phyloP scores from a whole-genome alignment of 2,329 filamentous ascomycete species.

The Erysiphe neolycopersici region DNA sequence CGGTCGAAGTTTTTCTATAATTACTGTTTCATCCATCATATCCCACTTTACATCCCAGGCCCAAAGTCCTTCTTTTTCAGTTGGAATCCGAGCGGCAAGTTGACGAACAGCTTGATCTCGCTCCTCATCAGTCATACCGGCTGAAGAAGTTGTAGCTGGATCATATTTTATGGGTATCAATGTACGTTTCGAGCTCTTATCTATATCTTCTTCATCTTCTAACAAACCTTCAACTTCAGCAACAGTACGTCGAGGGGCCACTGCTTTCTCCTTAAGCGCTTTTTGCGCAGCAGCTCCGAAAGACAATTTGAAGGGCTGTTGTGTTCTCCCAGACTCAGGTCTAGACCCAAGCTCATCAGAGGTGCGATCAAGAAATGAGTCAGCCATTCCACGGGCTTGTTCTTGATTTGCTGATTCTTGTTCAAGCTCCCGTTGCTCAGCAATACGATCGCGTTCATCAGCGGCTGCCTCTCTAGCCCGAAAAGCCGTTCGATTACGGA shows the following conservation, averaged over 20 bases:
- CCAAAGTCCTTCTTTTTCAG: slow-evolving; percentile 67
- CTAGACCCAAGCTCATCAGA: slow-evolving; percentile 44
- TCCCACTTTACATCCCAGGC: slow-evolving; percentile 87
- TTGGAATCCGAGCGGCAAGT: slow-evolving; percentile 72
- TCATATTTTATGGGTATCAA: slow-evolving; percentile 68
- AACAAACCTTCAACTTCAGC: slow-evolving; percentile 84
- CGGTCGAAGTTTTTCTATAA: slow-evolving; percentile 66
- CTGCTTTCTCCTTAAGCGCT: slow-evolving; percentile 26
- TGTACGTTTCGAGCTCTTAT: slow-evolving; percentile 39
- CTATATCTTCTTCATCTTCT: slow-evolving; percentile 78
- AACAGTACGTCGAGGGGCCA: slow-evolving; percentile 45
- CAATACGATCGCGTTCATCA: slow-evolving; percentile 59
- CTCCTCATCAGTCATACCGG: slow-evolving; percentile 62
- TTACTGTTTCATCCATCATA: slow-evolving; percentile 53
- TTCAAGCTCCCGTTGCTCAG: slow-evolving; percentile 49
- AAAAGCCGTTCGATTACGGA: slow-evolving; percentile 50
- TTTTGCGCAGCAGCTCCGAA: slow-evolving; percentile 71
- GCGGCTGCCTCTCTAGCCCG: slow-evolving; percentile 45
- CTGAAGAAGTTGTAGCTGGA: slow-evolving; percentile 31
- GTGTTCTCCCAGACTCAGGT: slow-evolving; percentile 17
- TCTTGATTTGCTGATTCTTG: slow-evolving; percentile 46
- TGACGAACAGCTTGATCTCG: slow-evolving; percentile 55
- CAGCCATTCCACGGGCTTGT: slow-evolving; percentile 58
- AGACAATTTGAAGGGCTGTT: slow-evolving; percentile 73
- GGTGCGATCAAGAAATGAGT: slow-evolving; percentile 70